phyloP scores from a whole-genome alignment of 1,284 basidiomycete genomes.

The Ceratobasidium papillatum region DNA sequence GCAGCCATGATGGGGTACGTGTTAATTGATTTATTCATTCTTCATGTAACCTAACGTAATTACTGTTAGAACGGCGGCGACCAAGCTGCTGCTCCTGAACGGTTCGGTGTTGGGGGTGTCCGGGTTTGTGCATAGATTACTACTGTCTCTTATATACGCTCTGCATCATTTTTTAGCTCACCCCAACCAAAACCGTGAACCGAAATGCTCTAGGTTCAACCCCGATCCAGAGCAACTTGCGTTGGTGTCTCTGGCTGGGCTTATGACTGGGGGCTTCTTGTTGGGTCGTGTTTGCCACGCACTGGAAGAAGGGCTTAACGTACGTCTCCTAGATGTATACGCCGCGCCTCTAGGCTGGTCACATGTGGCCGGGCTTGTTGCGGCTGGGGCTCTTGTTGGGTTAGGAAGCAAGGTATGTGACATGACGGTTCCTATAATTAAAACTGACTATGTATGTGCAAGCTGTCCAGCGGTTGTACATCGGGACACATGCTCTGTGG shows the following conservation, averaged over 20 bases:
- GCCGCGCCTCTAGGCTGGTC: not conserved
- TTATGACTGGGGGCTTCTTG: not conserved
- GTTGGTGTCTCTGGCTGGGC: not conserved
- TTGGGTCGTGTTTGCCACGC: not conserved
- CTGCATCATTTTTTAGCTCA: not conserved
- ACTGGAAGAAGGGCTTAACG: not conserved
- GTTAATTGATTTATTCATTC: not conserved
- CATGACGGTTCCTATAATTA: not conserved
- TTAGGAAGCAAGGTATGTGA: constrained; percentile 16
- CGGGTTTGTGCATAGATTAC: constrained; percentile 1
- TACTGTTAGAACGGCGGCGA: not conserved
- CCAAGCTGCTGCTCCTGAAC: constrained; percentile 1
- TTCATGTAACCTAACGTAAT: too few species aligned
- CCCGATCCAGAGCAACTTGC: constrained; percentile 23
- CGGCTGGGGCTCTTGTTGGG: not conserved
- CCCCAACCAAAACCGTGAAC: not conserved
- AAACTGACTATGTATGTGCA: not conserved
- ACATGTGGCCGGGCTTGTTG: not conserved
- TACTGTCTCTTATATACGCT: not conserved
- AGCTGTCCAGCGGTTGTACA: constrained; percentile 15
- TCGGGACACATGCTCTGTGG: constrained; percentile 25
- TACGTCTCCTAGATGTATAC: not conserved
- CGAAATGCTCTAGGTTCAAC: not conserved
- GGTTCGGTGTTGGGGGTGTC: constrained; percentile 13
- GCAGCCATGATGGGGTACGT: constrained; percentile 9